Evolutionary conservation across 2,329 filamentous ascomycete genomes (phyloP).

Genomic region (Colletotrichum limetticola): DNA sequence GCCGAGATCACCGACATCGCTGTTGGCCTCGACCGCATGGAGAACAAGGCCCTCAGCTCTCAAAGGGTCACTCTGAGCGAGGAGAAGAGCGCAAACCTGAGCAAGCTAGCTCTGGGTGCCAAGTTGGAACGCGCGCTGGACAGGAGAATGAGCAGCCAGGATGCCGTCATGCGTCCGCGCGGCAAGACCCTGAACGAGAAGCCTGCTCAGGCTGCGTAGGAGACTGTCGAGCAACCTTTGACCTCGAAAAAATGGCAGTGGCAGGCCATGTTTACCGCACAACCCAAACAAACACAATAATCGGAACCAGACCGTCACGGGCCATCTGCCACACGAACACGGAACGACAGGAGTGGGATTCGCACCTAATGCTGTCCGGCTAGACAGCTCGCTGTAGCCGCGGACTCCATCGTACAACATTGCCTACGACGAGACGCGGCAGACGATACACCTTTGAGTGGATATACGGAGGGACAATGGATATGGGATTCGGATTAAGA

Average conservation of each 20-base stretch:
- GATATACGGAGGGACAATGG: constrained; percentile 3
- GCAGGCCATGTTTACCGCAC: neutral
- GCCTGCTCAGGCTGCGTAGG: constrained; percentile 33
- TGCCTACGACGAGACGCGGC: neutral
- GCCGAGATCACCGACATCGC: constrained; percentile 77
- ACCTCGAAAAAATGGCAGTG: neutral
- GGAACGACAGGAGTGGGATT: neutral
- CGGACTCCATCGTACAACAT: neutral
- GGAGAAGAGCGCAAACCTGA: constrained; percentile 84
- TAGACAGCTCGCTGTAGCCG: neutral
- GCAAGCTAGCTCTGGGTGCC: constrained; percentile 87
- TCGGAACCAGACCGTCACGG: neutral
- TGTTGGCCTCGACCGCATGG: constrained; percentile 84
- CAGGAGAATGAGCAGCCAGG: constrained; percentile 87
- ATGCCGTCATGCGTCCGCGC: constrained; percentile 81
- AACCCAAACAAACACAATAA: neutral
- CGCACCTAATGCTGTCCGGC: neutral
- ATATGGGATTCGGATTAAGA: neutral
- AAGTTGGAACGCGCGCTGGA: constrained; percentile 91
- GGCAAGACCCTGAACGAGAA: constrained; percentile 51
- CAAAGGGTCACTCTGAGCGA: constrained; percentile 84
- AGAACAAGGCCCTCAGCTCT: constrained; percentile 85
- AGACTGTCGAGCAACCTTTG: neutral
- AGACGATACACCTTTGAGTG: neutral
- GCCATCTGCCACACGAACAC: neutral